Percentiles rank a stretch among this genome's conserved stretches.
Evolutionary conservation across 2,329 filamentous ascomycete species (phyloP).

Genomic region (Aspergillus flavus): DNA sequence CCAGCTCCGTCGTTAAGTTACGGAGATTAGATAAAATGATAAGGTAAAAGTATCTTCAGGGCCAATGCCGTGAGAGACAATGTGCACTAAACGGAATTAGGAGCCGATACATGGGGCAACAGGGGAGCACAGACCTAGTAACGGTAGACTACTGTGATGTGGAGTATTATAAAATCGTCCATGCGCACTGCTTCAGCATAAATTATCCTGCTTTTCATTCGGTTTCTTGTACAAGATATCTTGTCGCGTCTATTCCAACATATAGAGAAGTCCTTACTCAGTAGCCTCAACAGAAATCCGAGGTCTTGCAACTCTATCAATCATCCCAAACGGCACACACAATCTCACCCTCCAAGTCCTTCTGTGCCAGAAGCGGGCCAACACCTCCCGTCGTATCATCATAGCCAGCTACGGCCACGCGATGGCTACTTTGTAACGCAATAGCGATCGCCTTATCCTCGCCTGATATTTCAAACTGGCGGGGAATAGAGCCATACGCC

Average conservation of each 20-base stretch:
- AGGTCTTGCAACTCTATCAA: not conserved
- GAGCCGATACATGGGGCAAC: not conserved
- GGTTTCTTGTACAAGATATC: not conserved
- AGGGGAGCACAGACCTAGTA: not conserved
- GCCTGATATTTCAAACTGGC: slow-evolving; percentile 66
- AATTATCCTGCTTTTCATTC: not conserved
- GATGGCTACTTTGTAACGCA: slow-evolving; percentile 60
- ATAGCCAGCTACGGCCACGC: slow-evolving; percentile 61
- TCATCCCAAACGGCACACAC: slow-evolving; percentile 16
- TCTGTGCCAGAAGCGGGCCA: slow-evolving; percentile 32
- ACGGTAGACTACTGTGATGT: not conserved
- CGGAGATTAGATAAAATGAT: not conserved
- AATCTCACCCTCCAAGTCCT: slow-evolving; percentile 16
- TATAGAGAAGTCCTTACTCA: not conserved
- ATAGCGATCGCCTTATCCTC: slow-evolving; percentile 64
- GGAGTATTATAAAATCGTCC: not conserved
- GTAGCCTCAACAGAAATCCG: not conserved
- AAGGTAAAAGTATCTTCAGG: not conserved
- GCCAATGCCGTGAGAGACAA: not conserved
- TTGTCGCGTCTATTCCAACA: not conserved
- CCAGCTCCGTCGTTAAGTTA: not conserved
- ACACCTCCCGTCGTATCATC: slow-evolving; percentile 61
- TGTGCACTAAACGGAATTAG: not conserved
- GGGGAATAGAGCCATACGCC: slow-evolving; percentile 63
- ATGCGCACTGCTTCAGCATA: not conserved